Evolutionary conservation across 2,329 filamentous ascomycete genomes (phyloP), one percentile per base, ranked within the genome.

Genomic region (Hypoxylon sp.): DNA sequence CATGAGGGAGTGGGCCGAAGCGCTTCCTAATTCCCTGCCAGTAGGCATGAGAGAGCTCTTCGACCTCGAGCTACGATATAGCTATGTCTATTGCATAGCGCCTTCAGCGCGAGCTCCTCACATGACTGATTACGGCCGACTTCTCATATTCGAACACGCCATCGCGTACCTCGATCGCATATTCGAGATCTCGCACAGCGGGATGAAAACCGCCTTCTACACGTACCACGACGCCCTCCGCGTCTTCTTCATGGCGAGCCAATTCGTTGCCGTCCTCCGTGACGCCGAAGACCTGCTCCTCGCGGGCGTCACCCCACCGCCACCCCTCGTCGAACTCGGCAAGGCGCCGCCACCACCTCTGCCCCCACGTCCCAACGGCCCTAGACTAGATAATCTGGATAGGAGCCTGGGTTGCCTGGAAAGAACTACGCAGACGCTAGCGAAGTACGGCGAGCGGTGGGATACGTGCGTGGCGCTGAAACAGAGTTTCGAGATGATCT

Each of bases 181-280:
- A 69, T 87, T 92, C 73, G 87, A 89, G 4, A 86, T 93, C 49
- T 85, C 92, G 23, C 85, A 86, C 63, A 85, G 87, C 71, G 78
- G 86, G 3, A 80, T 83, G 32, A 86, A 89, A 66, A 84, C 86
- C 14, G 87, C 90, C 3, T 91, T 95, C 56, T 88, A 96, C 74
- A 95, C 93, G 0, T 97, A 94, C 73, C 91, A 97, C 75, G 95
- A 98, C 76, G 92, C 94, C 1, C 86, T 97, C 75, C 89, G 94
- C 57, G 90, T 93, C 1, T 96, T 93, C 75, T 97, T 91, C 73
- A 88, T 91, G 81, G 88, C 86, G 13, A 88, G 84, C 65, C 89
- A 91, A 72, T 86, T 91, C 63, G 79, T 89, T 14, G 86, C 87
- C 1, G 87, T 90, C 6, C 78, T 91, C n/a, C 81, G 82, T 2